Evolutionary conservation across 108 stramenopile species (phyloP).

Genomic region (Fistulifera pelliculosa): DNA sequence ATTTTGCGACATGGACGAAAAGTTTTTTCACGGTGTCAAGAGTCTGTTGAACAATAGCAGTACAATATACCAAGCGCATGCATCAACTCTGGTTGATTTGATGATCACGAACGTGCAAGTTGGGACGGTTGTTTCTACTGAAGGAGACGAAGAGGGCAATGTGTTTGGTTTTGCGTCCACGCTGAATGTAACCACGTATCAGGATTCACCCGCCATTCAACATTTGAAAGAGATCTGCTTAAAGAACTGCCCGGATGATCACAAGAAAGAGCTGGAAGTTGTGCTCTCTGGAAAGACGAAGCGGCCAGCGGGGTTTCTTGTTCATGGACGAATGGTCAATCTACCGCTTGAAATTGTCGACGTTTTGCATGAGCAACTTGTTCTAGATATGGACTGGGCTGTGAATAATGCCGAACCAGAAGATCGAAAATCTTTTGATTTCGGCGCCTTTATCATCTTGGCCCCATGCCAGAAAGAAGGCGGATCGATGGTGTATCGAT

Average conservation of each 20-base stretch:
- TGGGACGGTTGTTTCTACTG: constrained; percentile 70
- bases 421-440: constrained; percentile 60
- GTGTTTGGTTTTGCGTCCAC: constrained; percentile 79
- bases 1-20: constrained; percentile 77
- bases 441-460: constrained; percentile 70
- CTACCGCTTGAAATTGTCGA: constrained; percentile 70
- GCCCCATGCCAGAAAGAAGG: constrained; percentile 40
- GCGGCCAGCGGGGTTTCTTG: constrained; percentile 73
- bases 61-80: constrained; percentile 46
- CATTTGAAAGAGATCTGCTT: constrained; percentile 47
- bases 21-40: constrained; percentile 75
- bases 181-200: constrained; percentile 65
- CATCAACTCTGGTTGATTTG: constrained; percentile 56
- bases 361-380: constrained; percentile 69
- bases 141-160: constrained; percentile 47
- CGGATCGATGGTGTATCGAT: constrained; percentile 43
- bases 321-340: constrained; percentile 82
- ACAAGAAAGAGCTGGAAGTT: constrained; percentile 53
- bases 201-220: constrained; percentile 37
- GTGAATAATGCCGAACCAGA: constrained; percentile 47
- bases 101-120: constrained; percentile 67
- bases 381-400: constrained; percentile 74
- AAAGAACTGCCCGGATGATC: constrained; percentile 48
- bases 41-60: constrained; percentile 37
- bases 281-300: constrained; percentile 71